Evolutionary conservation across 78 protist species (phyloP), one percentile per base, ranked within the genome.

Genomic region (Dictyostelium discoideum): DNA sequence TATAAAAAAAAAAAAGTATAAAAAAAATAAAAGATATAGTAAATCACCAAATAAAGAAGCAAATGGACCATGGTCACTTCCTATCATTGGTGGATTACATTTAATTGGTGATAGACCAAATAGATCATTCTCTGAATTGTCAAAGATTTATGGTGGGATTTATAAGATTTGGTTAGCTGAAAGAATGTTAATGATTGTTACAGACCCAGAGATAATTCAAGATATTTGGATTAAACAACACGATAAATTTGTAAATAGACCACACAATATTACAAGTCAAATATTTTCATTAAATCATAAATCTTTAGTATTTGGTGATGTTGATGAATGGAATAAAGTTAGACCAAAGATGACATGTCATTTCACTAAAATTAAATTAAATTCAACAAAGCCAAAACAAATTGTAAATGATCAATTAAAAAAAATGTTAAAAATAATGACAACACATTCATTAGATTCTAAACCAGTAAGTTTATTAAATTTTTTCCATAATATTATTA

Each of bases 51-150:
- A 85, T 22, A 57, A 48, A 26, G 54, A 67, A 42, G 29, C 50
- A 26, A 85, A 72, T n/a, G 92, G 92, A 72, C 92, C 92, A 73
- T 20, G 18, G 29, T 81, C 78, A n/a, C 63, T 76, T 9, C 92
- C 92, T 29, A 77, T 86, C 20, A n/a, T 86, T 76, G 92, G 92
- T 57, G 79, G 76, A 50, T 39, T 86, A 18, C 22, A 63, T 26
- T 77, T 63, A 32, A 26, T 86, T 9, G 77, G 77, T 4, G 18
- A 69, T 26, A 69, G 29, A 20, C 92, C 85, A 46, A 83, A 86
- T 86, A 42, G n/a, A 9, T 29, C 63, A 26, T 77, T 86, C 18
- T 29, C 54, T 20, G n/a, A 57, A 39, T 54, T 40, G 50, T 77
- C 84, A 16, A 76, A 86, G 2, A 57, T 29, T 8, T 86, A 77